Base-by-base conservation (phyloP, 148 eudicot species). In the Heliosperma pusillum region DNA sequence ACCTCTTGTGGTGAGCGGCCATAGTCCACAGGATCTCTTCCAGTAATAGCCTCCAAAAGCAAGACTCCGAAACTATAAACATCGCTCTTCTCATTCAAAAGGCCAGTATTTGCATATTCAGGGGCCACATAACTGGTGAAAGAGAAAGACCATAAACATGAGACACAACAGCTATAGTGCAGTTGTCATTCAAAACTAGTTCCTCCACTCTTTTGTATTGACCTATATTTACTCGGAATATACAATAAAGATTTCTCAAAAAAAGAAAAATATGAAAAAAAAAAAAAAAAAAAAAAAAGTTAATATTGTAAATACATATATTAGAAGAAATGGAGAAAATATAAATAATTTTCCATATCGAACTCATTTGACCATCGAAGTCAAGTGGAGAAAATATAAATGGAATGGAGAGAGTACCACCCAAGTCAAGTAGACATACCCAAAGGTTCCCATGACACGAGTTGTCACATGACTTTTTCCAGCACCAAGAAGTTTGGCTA, bases 391-490 rank as follows among this genome's bases (percentile, higher is more conserved):
- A 50, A 47, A 50, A 12, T 50, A 50, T 50, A 15, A 50, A 50
- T 50, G 55, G 55, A 50, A 50, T 50, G 55, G 55, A 50, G 16
- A 47, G 53, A 47, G 53, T 47, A 47, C 8, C 13, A 47, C 53
- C 53, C 17, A 47, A 47, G 16, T 47, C 66, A 57, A 40, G 29
- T 17, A 33, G 69, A 66, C 80, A 33, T 80, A 90, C 94, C 94
- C 94, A 75, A 90, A 90, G 64, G 91, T 90, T 82, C 94, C 94
- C 94, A 88, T 88, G 29, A 90, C 94, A 69, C 94, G 83, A 71
- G 94, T 90, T 13, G 94, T 88, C 77, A 90, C 87, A 66, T 90
- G 89, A 80, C 91, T 88, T 82, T 88, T 86, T 56, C 89, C 94
- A 25, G 94, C 87, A 65, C 89, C 91, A 68, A 90, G 88, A 66